Base-by-base conservation (phyloP, 2,329 filamentous ascomycete genomes). In the Colletotrichum sidae region DNA sequence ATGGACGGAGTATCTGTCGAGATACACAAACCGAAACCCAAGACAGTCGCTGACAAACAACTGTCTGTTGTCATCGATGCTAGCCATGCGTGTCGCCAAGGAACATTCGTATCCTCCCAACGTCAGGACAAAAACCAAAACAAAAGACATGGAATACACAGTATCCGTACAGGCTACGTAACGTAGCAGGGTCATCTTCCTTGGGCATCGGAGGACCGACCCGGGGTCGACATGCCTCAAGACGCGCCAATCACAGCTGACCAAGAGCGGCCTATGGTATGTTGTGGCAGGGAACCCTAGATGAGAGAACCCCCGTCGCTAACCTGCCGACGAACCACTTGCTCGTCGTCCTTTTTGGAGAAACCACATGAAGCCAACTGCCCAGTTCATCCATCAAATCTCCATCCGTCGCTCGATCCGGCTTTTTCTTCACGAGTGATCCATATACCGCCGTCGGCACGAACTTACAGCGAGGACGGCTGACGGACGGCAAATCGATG, bases 241-340 rank as follows among this genome's bases (percentile, higher is more conserved):
- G 51, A 52, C 51, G 57, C 57, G 35, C 62, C 62, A 65, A 65
- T 61, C 51, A 46, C 62, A 60, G 51, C 57, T 13, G 17, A 34
- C 37, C 57, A 61, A 50, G 51, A 56, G 51, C 57, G 57, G 25
- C 25, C 25, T 5, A 25, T 25, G 25, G 57, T 42, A 44, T 41
- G n/a, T 8, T 17, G 25, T 42, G 62, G 15, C 62, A 62, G 57
- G 62, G 62, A 53, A 42, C 57, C 57, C 61, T 35, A 50, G 51
- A 10, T 17, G 45, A 56, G 46, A 65, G 15, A 41, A 45, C 45
- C 62, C 45, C 25, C 25, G 25, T 25, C 25, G 25, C 25, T 5
- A 25, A 25, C 25, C 52, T 33, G 46, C 57, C 45, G 52, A 62
- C 41, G 57, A 61, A 55, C 57, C 46, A 15, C 62, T 55, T 41